Evolutionary conservation across 768 basidiomycete genomes (phyloP), one percentile per base, ranked within the genome.

Genomic region (Tulasnella calospora): DNA sequence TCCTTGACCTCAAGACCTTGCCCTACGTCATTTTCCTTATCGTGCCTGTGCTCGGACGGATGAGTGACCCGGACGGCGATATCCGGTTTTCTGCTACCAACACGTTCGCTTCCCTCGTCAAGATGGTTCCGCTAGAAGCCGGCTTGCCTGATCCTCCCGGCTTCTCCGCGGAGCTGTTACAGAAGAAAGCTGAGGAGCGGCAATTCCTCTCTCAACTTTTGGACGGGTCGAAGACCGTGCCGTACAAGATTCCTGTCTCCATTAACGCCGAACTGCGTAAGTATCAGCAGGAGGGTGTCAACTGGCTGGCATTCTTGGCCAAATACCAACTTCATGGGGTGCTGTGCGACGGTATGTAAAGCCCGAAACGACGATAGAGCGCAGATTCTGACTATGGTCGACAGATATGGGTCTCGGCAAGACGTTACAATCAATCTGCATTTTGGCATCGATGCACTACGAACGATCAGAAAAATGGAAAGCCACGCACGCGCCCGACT

Each of bases 51-150:
- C 90, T 99, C 10, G 98, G 98, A 10, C 89, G 98, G 46, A 99
- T 99, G 98, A 98, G 95, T 81, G 98, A 99, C 83, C 83, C 90
- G 6, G 92, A 98, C 82, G 95, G 96, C 79, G 93, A 94, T 79
- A 92, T 98, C 57, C 92, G 98, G 36, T 90, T 97, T 38, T 90
- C 95, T 2, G 92, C 98, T 3, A 99, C 98, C n/a, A 96, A 95
- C 82, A 96, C 96, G 0, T 99, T 99, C 82, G 98, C 98, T 0
- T 93, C 95, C 0, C 86, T 99, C 23, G 94, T 99, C 80, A 98
- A 99, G 86, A 97, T 99, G 93, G 95, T 99, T 17, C 98, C 98
- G 7, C 87, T 99, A 99, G 89, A 98, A 95, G 94, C 95, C 81
- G 98, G 97, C 78, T 86, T 99, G n/a, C 98, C 98, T 17, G 96